Conservation (phyloP, 768 basidiomycete genomes). For the Tremella mesenterica region DNA sequence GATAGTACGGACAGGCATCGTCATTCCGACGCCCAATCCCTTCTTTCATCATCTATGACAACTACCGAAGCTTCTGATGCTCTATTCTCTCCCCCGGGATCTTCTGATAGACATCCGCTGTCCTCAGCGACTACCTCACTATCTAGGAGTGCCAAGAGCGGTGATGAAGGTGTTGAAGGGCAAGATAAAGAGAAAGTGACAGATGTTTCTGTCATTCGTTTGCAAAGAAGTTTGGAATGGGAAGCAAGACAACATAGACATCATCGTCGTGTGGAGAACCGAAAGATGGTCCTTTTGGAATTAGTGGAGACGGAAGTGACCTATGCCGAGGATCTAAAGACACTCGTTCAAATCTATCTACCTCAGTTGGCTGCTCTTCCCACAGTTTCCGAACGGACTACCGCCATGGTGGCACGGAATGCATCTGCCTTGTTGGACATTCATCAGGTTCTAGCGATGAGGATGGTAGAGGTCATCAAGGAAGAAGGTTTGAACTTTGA, state of each 20-base stretch:
- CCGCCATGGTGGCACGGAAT: conserved; percentile 30
- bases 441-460: conserved; percentile 25
- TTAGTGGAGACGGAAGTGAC: conserved; percentile 73
- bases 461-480: conserved; percentile 42
- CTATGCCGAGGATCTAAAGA: conserved; percentile 69
- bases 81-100: conserved; percentile 21
- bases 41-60: conserved; percentile 23
- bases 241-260: conserved; percentile 28
- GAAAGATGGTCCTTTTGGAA: conserved; percentile 71
- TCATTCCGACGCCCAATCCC: conserved; percentile 13
- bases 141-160: conserved; percentile 37
- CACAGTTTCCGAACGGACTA: conserved; percentile 20
- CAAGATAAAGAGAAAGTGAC: conserved; percentile 13
- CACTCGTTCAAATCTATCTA: conserved; percentile 52
- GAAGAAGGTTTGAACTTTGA: conserved; percentile 36
- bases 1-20: conserved; percentile 1
- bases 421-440: conserved; percentile 31
- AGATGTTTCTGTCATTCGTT: conserved; percentile 17
- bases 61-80: conserved; percentile 23
- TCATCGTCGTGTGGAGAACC: conserved; percentile 29
- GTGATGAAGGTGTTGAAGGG: conserved; percentile 24
- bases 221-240: conserved; percentile 34
- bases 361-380: conserved; percentile 42
- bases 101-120: conserved; percentile 26
- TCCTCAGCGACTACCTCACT: conserved; percentile 43